Evolutionary conservation across 1,284 basidiomycete species (phyloP), one percentile per base, ranked within the genome.

Genomic region (Ganoderma lingzhi): DNA sequence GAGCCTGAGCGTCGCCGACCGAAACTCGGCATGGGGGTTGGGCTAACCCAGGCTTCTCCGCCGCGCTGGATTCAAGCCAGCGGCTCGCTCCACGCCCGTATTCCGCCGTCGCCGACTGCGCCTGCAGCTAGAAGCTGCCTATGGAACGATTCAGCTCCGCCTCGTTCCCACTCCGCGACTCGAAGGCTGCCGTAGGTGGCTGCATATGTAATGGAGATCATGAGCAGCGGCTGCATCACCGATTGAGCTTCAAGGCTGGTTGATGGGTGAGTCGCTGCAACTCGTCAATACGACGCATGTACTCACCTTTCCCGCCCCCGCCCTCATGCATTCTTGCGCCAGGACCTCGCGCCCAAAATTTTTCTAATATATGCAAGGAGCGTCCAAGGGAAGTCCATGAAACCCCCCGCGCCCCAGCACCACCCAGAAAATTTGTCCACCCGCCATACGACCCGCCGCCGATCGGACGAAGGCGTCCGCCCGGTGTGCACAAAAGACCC

Each of bases 381-480:
- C 48, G 51, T 58, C 32, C 15, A 2, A 14, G 53, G 2, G 53
- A 53, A 6, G 30, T 6, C 53, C 28, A 15, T 32, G 14, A 10
- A 23, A 5, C 30, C 10, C 23, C 53, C 10, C 2, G 4, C 23
- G 28, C 1, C 53, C 15, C 53, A 2, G 17, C 17, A 37, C 17
- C 55, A 9, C 32, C 8, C 35, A 37, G 30, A 37, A 32, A 37
- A 37, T 35, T 56, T 8, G 35, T 37, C 56, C 9, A 32, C n/a
- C 0, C 37, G 32, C 35, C 8, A 19, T n/a, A 17, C 56, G 17
- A n/a, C 56, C 56, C 19, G 32, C 56, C 30, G 17, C 56, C 56
- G 56, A 58, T 39, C 56, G 32, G 32, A 37, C 56, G 59, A 60
- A 60, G 58, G 58, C 58, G 58, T 39, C 39, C 39, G 58, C 6